phyloP scores from a whole-genome alignment of 768 basidiomycete species.

The Lactifluus volemus region DNA sequence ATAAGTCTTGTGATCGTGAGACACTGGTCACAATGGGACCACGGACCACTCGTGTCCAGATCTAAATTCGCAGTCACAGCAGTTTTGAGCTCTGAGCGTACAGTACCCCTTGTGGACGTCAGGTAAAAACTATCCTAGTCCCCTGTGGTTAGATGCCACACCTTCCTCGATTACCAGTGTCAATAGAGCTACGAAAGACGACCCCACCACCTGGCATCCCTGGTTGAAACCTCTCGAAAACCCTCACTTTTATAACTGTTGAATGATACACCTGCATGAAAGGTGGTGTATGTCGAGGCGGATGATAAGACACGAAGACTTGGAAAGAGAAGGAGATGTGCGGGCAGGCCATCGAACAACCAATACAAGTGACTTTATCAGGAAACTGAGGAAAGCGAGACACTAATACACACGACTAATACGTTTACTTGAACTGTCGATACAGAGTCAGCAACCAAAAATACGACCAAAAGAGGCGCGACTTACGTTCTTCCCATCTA shows the following conservation, averaged over 20 bases:
- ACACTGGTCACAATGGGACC: too few species aligned
- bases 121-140: too few species aligned
- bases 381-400: background rate
- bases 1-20: too few species aligned
- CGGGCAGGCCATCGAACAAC: background rate
- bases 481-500: conserved; percentile 83
- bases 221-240: background rate
- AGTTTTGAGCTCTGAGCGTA: too few species aligned
- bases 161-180: too few species aligned
- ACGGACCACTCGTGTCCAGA: too few species aligned
- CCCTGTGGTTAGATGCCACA: too few species aligned
- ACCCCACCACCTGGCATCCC: too few species aligned
- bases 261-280: conserved; percentile 6
- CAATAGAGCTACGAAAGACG: too few species aligned
- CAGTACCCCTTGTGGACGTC: too few species aligned
- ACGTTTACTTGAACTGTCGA: conserved; percentile 27
- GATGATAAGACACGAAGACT: background rate
- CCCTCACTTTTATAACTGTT: conserved; percentile 2
- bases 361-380: conserved; percentile 3
- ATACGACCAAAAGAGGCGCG: background rate
- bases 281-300: background rate
- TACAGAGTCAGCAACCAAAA: background rate
- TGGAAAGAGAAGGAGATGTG: background rate
- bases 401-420: background rate
- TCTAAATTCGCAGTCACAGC: too few species aligned